phyloP scores from a whole-genome alignment of 2,329 filamentous ascomycete genomes.

The Hypoxylon rubiginosum region DNA sequence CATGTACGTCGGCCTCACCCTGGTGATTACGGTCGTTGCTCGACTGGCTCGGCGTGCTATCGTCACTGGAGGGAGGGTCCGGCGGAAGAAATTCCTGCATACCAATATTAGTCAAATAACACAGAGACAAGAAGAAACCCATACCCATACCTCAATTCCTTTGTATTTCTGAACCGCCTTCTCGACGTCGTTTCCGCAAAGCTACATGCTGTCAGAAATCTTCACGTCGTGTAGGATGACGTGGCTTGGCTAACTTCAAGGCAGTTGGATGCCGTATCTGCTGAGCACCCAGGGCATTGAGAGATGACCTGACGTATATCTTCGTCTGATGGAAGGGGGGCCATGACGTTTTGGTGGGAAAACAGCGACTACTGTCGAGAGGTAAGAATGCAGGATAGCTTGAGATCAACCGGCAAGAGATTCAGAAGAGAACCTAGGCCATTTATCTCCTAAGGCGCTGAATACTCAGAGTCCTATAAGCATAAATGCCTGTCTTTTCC shows the following conservation, averaged over 20 bases:
- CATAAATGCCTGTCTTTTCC: neutral
- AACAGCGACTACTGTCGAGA: neutral
- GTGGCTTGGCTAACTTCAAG: slow-evolving; percentile 19
- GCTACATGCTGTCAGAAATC: slow-evolving; percentile 17
- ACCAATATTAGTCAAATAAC: neutral
- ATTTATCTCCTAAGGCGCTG: too few species aligned
- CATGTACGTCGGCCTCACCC: neutral
- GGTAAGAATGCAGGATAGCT: neutral
- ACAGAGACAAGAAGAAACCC: neutral
- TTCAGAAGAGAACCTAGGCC: neutral
- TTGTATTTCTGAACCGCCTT: slow-evolving; percentile 22
- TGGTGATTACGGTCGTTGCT: neutral
- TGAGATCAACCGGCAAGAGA: slow-evolving; percentile 1
- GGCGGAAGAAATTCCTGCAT: slow-evolving; percentile 17
- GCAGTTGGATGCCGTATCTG: slow-evolving; percentile 22
- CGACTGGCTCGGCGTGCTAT: slow-evolving; percentile 8
- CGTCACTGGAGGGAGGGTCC: slow-evolving; percentile 11
- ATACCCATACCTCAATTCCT: slow-evolving; percentile 22
- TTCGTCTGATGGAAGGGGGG: slow-evolving; percentile 1
- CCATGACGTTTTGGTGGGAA: neutral
- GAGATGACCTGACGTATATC: slow-evolving; percentile 9
- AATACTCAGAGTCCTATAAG: too few species aligned
- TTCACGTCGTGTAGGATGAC: neutral
- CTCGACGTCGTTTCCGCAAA: slow-evolving; percentile 24
- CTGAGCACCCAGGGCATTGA: slow-evolving; percentile 13